Evolutionary conservation across 805 yeast species (phyloP).

Genomic region (Gaillardinia entomophila): DNA sequence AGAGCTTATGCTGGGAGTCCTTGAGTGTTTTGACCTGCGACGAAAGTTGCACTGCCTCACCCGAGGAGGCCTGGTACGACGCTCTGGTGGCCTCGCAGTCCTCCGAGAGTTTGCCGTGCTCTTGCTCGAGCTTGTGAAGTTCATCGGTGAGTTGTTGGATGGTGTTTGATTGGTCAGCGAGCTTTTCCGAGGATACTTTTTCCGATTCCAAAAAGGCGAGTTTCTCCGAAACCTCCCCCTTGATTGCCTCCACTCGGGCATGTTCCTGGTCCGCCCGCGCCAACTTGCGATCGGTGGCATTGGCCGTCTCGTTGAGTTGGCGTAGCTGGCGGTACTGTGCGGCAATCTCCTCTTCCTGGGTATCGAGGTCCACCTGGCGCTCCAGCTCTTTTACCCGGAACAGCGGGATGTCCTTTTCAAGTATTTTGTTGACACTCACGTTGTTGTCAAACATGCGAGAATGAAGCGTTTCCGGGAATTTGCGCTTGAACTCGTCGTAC

Average conservation of each 20-base stretch:
- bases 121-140: slow-evolving; percentile 15
- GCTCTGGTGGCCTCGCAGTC: slow-evolving; percentile 25
- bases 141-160: slow-evolving; percentile 22
- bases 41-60: slow-evolving; percentile 26
- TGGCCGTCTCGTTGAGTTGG: slow-evolving; percentile 29
- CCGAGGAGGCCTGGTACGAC: slow-evolving; percentile 29
- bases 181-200: neutral
- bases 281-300: slow-evolving; percentile 24
- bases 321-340: slow-evolving; percentile 31
- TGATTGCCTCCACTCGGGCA: slow-evolving; percentile 11
- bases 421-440: slow-evolving; percentile 7
- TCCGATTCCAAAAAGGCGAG: slow-evolving; percentile 3
- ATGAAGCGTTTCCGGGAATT: slow-evolving; percentile 21
- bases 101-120: slow-evolving; percentile 16
- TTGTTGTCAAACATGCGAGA: slow-evolving; percentile 16
- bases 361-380: slow-evolving; percentile 27
- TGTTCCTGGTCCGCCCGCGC: slow-evolving; percentile 24
- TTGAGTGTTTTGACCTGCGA: slow-evolving; percentile 13
- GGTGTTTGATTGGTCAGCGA: slow-evolving; percentile 13
- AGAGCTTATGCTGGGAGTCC: slow-evolving; percentile 12
- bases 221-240: slow-evolving; percentile 8
- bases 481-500: slow-evolving; percentile 22
- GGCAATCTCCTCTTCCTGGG: slow-evolving; percentile 36
- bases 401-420: slow-evolving; percentile 12
- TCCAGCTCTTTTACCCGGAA: slow-evolving; percentile 20